phyloP scores from a whole-genome alignment of 2,329 filamentous ascomycete species.

The Colletotrichum destructivum region DNA sequence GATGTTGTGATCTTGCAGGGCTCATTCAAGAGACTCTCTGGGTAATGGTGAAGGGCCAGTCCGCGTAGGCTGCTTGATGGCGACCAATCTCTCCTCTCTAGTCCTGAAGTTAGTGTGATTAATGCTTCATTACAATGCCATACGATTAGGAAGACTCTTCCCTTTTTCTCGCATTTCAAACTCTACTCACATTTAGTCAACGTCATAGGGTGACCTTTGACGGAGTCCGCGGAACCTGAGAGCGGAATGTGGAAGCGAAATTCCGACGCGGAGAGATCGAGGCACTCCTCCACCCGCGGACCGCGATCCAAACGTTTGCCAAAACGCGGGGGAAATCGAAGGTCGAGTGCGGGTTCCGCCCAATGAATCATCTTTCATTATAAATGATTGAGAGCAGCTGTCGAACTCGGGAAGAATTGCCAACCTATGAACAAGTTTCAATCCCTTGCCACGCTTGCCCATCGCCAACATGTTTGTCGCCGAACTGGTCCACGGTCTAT shows the following conservation, averaged over 20 bases:
- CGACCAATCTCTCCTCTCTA: too few relatives aligned
- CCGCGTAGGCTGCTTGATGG: too few relatives aligned
- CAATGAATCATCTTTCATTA: slow-evolving; percentile 2
- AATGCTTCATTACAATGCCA: too few relatives aligned
- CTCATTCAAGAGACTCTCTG: too few relatives aligned
- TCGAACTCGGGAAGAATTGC: too few relatives aligned
- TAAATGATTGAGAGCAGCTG: neutral
- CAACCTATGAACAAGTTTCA: neutral
- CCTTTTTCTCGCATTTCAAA: neutral
- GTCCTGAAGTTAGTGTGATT: too few relatives aligned
- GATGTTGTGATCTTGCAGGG: too few relatives aligned
- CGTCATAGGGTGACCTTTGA: neutral
- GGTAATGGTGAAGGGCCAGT: too few relatives aligned
- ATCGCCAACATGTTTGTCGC: slow-evolving; percentile 47
- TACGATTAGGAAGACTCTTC: too few relatives aligned
- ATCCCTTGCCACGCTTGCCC: neutral
- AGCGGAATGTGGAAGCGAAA: slow-evolving; percentile 4
- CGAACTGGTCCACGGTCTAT: slow-evolving; percentile 44
- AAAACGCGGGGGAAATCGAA: slow-evolving; percentile 7
- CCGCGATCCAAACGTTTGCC: neutral
- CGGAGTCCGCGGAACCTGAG: neutral
- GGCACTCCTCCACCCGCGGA: neutral
- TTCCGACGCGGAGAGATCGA: neutral
- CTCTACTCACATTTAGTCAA: neutral
- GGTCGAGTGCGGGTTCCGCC: neutral